Evolutionary conservation across 2,329 filamentous ascomycete genomes (phyloP), one percentile per base, ranked within the genome.

Genomic region (Juglanconis sp.): DNA sequence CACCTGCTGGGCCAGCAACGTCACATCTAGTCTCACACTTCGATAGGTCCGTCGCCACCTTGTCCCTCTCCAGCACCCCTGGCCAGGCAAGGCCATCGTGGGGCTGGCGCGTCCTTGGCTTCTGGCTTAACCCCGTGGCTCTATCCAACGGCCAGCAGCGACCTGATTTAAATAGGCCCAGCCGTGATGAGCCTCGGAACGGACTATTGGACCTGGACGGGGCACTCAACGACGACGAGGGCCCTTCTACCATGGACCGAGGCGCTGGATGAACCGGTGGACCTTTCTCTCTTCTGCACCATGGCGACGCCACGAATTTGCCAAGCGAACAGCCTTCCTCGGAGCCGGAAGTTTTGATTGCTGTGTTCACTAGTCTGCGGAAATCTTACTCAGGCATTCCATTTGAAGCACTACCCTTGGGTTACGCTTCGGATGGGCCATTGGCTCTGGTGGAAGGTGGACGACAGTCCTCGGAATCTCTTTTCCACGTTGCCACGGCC

Each of bases 71-170:
- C 30, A 51, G 47, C 24, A 44, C 36, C 7, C 50, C 46, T 3
- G 36, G 35, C 24, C 55, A 50, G 11, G 55, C 53, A 32, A 35
- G 56, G 15, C 53, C 48, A 30, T 53, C 57, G 11, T 53, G 57
- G 53, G 53, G 57, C 11, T 24, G 17, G 11, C 31, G 31, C 44
- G 53, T 36, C 13, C 35, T 54, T 7, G 54, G 34, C 34, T 42
- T 54, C 15, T 56, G 58, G 13, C 9, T 62, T 15, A 34, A 56
- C 11, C 57, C 40, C 38, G 7, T 53, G 15, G n/a, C 46, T 56
- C 31, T 30, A 10, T n/a, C 13, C 9, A 32, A 10, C 35, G 13
- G 17, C 24, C 49, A 30, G 34, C 35, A 35, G 17, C n/a, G 49
- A 34, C 53, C 31, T 34, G 34, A 15, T 17, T 44, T 30, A 17